Evolutionary conservation across 495 filamentous ascomycete genomes (phyloP).

Genomic region (Aspergillus egyptiacus): DNA sequence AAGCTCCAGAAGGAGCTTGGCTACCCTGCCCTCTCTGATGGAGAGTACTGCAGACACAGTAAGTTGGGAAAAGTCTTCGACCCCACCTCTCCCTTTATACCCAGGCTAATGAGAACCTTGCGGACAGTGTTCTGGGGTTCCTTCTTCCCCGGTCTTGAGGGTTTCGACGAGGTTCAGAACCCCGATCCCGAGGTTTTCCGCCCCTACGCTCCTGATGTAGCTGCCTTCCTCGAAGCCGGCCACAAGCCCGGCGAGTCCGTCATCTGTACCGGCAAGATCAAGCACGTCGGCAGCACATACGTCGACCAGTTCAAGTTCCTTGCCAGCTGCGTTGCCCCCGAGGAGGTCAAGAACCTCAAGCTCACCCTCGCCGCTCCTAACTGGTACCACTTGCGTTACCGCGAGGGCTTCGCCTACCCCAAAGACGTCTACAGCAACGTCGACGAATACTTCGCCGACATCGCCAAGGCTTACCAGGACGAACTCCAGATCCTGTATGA

Average conservation of each 20-base stretch:
- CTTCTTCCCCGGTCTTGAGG: constrained; percentile 71
- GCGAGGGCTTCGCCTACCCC: constrained; percentile 62
- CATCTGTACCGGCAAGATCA: constrained; percentile 67
- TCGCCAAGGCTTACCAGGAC: constrained; percentile 64
- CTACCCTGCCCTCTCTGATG: constrained; percentile 63
- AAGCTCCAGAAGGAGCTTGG: constrained; percentile 61
- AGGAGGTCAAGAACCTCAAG: constrained; percentile 60
- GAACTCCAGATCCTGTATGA: constrained; percentile 64
- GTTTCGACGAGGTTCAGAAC: constrained; percentile 57
- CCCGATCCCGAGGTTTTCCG: constrained; percentile 60
- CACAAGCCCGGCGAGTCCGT: constrained; percentile 71
- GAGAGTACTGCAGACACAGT: constrained; percentile 69
- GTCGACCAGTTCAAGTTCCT: constrained; percentile 64
- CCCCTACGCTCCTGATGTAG: constrained; percentile 72
- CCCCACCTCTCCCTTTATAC: not conserved
- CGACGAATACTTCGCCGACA: constrained; percentile 67
- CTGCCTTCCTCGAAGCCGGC: constrained; percentile 62
- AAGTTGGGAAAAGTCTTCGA: constrained; percentile 14
- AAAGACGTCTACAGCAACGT: constrained; percentile 59
- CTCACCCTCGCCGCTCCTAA: constrained; percentile 68
- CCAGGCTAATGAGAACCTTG: constrained; percentile 3
- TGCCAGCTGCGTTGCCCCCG: constrained; percentile 52
- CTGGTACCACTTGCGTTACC: constrained; percentile 71
- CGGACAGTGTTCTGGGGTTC: constrained; percentile 59
- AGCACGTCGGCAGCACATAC: constrained; percentile 57